Percentiles rank a stretch among this genome's conserved stretches.
Evolutionary conservation across 805 yeast genomes (phyloP).

Genomic region (Scheffersomyces coipomensis): DNA sequence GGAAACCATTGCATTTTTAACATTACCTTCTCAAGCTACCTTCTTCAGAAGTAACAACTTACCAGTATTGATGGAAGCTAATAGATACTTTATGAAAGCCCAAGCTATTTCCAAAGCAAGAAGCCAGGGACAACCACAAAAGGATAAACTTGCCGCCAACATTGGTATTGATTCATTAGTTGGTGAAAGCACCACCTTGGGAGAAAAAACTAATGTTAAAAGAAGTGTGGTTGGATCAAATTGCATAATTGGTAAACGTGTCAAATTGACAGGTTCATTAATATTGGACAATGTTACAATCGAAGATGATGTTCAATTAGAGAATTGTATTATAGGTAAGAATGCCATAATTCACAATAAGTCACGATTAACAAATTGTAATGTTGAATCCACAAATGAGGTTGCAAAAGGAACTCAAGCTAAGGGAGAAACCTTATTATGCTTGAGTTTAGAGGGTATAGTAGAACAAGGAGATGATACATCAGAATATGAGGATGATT

Average conservation of each 20-base stretch:
- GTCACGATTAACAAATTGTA: conserved; percentile 72
- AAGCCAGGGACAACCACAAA: conserved; percentile 25
- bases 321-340: conserved; percentile 84
- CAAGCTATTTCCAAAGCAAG: conserved; percentile 46
- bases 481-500: conserved; percentile 37
- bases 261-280: conserved; percentile 85
- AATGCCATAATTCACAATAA: conserved; percentile 63
- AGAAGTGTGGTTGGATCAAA: conserved; percentile 75
- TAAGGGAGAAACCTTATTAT: conserved; percentile 59
- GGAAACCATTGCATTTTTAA: conserved; percentile 67
- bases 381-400: conserved; percentile 75
- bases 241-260: conserved; percentile 79
- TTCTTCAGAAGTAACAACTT: conserved; percentile 79
- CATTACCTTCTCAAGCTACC: conserved; percentile 64
- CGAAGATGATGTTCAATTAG: conserved; percentile 77
- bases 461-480: conserved; percentile 33
- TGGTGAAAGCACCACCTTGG: conserved; percentile 65
- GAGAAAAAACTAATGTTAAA: conserved; percentile 84
- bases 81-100: conserved; percentile 67
- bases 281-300: conserved; percentile 67
- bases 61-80: conserved; percentile 85
- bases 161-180: conserved; percentile 86
- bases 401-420: conserved; percentile 56
- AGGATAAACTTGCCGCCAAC: conserved; percentile 62
- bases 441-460: conserved; percentile 41